Evolutionary conservation across 1,139 yeast genomes (phyloP), one percentile per base, ranked within the genome.

Genomic region (Spathaspora jeffriesii): DNA sequence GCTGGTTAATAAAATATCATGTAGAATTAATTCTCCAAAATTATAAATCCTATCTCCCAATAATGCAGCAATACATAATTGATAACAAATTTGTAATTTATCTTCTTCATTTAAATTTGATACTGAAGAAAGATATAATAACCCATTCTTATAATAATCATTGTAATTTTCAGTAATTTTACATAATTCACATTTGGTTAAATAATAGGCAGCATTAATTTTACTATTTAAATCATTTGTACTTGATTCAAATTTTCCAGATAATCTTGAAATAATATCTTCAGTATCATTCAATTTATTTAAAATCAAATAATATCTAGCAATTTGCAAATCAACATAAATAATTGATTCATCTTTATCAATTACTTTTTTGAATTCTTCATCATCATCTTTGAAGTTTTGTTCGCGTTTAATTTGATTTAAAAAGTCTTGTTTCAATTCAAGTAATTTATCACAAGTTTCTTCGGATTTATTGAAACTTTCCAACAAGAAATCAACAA

Each of bases 41-140:
- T 92, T 93, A 74, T 91, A 95, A 56, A 93, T 88, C 62, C 83
- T 85, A 61, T 91, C 96, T 42, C 98, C 99, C 56, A 93, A 75
- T 53, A 93, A 73, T 0, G 98, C 99, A 40, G 96, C 85, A 45
- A 91, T 78, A 50, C 96, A 80, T 58, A 93, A 78, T 56, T 93
- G 96, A 60, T 85, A 84, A 22, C 97, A 93, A 48, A 90, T 73
- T 50, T 71, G 75, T 43, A 62, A 55, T 52, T 61, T 57, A 31
- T 65, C 67, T 22, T 60, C 65, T 18, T 60, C 52, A 9, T 57
- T 54, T 40, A 64, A 55, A 54, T 77, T 77, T 54, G 77, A 76
- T 40, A 78, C 68, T 20, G 76, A 63, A 8, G 82, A 70, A 56
- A 86, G 71, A 53, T 78, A 82, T 49, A 70, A 71, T 58, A 77